Conservation (phyloP, 2,329 filamentous ascomycete species). For the Phyllosticta citrichinensis region DNA sequence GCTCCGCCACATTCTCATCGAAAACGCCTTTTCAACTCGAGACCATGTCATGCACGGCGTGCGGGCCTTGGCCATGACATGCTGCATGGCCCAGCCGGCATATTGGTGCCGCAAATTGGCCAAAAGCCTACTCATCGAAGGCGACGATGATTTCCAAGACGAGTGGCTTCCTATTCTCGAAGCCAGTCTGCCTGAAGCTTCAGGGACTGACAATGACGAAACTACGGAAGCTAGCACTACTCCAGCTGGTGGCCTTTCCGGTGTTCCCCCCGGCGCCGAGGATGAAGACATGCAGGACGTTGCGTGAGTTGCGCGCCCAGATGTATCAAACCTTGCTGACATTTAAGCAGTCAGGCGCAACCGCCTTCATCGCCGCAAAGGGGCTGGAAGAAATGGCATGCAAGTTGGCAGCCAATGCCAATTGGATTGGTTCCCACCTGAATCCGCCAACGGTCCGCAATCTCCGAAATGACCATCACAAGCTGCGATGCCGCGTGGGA, state of each 20-base stretch:
- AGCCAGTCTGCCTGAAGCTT: constrained; percentile 16
- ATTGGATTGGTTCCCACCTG: constrained; percentile 20
- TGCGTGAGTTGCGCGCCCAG: constrained; percentile 11
- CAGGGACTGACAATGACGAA: not conserved
- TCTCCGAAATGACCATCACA: not conserved
- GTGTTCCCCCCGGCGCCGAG: not conserved
- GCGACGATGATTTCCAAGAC: constrained; percentile 15
- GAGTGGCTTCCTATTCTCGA: constrained; percentile 25
- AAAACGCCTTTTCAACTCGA: constrained; percentile 12
- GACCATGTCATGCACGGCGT: constrained; percentile 1
- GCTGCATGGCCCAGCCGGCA: constrained; percentile 25
- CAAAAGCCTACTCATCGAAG: constrained; percentile 19
- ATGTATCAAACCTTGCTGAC: constrained; percentile 8
- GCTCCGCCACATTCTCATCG: constrained; percentile 35
- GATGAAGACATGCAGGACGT: constrained; percentile 6
- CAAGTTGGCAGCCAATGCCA: constrained; percentile 22
- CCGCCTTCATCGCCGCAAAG: constrained; percentile 3
- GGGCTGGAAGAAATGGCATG: constrained; percentile 23
- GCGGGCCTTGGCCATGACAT: constrained; percentile 5
- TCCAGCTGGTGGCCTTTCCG: not conserved
- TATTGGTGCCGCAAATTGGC: constrained; percentile 30
- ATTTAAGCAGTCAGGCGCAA: not conserved
- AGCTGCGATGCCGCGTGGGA: not conserved
- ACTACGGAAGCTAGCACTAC: not conserved
- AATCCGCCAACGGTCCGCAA: not conserved